Evolutionary conservation across 768 basidiomycete species (phyloP).

Genomic region (Mycena floridula): DNA sequence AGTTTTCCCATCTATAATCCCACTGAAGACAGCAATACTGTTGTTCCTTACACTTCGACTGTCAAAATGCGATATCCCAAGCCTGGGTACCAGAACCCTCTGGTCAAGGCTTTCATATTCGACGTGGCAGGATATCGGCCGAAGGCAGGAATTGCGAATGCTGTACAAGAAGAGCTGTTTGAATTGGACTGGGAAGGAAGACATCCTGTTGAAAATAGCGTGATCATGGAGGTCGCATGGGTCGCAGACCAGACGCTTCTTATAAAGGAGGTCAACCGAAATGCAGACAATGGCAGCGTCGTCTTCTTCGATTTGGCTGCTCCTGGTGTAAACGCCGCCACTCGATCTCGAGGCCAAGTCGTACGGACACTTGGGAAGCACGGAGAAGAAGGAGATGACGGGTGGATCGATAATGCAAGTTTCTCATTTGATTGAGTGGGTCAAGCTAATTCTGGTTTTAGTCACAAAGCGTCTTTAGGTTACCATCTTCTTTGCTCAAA

Average conservation of each 20-base stretch:
- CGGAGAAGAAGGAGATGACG: slow-evolving; percentile 85
- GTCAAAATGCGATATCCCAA: slow-evolving; percentile 82
- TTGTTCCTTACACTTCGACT: slow-evolving; percentile 73
- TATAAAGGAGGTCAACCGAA: slow-evolving; percentile 82
- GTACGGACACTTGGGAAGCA: slow-evolving; percentile 74
- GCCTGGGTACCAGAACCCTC: slow-evolving; percentile 84
- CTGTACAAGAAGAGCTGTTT: slow-evolving; percentile 37
- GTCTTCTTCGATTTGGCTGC: slow-evolving; percentile 60
- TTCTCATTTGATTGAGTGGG: background rate
- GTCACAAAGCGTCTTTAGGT: slow-evolving; percentile 58
- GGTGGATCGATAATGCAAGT: slow-evolving; percentile 89
- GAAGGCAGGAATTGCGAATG: slow-evolving; percentile 1
- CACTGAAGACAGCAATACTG: slow-evolving; percentile 55
- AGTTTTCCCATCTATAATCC: slow-evolving; percentile 92
- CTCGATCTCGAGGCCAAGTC: slow-evolving; percentile 39
- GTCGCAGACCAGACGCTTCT: slow-evolving; percentile 69
- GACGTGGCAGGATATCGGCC: slow-evolving; percentile 50
- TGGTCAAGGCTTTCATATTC: slow-evolving; percentile 80
- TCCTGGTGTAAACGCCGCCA: slow-evolving; percentile 15
- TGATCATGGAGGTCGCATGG: slow-evolving; percentile 86
- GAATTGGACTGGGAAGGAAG: slow-evolving; percentile 64
- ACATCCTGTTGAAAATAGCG: slow-evolving; percentile 51
- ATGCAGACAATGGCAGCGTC: slow-evolving; percentile 75
- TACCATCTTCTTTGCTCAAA: slow-evolving; percentile 33
- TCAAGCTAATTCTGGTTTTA: slow-evolving; percentile 19